phyloP scores from a whole-genome alignment of 2,329 filamentous ascomycete genomes.

The Apiospora sp. region DNA sequence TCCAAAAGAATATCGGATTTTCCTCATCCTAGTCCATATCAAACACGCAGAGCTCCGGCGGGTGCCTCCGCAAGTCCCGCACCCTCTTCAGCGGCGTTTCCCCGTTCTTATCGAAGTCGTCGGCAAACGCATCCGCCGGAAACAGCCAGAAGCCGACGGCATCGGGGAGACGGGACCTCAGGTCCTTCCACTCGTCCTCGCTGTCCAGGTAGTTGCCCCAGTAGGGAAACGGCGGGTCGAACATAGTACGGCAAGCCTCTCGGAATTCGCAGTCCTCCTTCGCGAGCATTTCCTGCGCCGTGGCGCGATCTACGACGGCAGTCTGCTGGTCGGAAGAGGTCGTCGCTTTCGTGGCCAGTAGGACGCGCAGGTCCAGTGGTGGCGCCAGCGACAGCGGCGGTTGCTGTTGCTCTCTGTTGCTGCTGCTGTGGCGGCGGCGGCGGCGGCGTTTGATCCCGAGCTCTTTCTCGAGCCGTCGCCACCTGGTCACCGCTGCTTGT shows the following conservation, averaged over 20 bases:
- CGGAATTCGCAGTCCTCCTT: background rate
- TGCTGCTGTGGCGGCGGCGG: no score
- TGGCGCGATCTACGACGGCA: background rate
- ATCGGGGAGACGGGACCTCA: background rate
- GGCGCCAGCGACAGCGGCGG: no score
- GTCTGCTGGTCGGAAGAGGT: background rate
- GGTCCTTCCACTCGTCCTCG: background rate
- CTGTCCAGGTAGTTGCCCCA: background rate
- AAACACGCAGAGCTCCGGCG: background rate
- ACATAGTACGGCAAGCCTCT: background rate
- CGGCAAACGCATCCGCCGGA: background rate
- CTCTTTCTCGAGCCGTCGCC: background rate
- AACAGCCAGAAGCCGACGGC: constrained; percentile 9
- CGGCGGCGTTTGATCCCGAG: background rate
- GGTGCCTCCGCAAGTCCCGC: background rate
- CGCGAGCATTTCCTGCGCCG: background rate
- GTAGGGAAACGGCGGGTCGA: background rate
- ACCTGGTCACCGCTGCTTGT: background rate
- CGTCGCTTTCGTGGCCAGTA: background rate
- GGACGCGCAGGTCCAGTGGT: background rate
- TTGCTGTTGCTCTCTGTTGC: no score
- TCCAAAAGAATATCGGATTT: background rate
- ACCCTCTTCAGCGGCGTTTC: background rate
- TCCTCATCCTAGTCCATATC: background rate
- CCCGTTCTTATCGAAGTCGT: background rate